Evolutionary conservation across 2,329 filamentous ascomycete species (phyloP).

Genomic region (Dryadomyces quercivorus): DNA sequence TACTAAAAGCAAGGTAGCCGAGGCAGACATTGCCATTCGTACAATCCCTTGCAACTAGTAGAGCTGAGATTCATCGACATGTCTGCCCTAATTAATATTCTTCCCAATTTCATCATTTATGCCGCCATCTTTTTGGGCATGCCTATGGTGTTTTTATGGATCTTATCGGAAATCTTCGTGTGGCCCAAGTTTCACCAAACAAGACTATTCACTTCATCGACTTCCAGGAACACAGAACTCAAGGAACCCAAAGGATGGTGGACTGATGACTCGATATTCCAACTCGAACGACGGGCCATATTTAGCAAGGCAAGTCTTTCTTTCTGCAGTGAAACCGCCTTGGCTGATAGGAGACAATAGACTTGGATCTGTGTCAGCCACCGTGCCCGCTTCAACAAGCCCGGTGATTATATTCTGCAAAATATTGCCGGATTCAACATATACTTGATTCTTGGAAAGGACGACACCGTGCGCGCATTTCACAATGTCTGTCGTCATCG

Average conservation of each 20-base stretch:
- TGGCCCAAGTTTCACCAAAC: background rate
- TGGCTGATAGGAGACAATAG: background rate
- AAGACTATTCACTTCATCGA: background rate
- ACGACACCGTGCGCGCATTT: constrained; percentile 1
- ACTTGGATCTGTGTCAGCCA: constrained; percentile 3
- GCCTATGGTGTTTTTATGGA: background rate
- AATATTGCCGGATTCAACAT: constrained; percentile 2
- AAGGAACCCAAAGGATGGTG: background rate
- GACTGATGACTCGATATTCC: background rate
- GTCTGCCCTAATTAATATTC: background rate
- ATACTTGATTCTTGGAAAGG: constrained; percentile 2
- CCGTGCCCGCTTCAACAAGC: background rate
- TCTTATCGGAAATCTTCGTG: background rate
- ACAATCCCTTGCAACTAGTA: no score
- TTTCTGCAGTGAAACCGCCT: background rate
- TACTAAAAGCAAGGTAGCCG: no score
- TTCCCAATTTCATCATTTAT: background rate
- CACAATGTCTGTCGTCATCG: constrained; percentile 7
- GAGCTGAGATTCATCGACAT: background rate
- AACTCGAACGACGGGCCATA: constrained; percentile 3
- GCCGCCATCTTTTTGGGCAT: background rate
- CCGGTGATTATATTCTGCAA: constrained; percentile 1
- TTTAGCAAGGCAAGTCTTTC: constrained; percentile 1
- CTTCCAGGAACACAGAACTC: background rate
- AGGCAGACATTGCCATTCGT: no score